A percentile compares a stretch with the other conserved stretches of the same genome.
These are phyloP conservation scores for Leishmania lainsoni DNA, from an alignment of 208 protist species.

Conservation along the genomic window DNA sequence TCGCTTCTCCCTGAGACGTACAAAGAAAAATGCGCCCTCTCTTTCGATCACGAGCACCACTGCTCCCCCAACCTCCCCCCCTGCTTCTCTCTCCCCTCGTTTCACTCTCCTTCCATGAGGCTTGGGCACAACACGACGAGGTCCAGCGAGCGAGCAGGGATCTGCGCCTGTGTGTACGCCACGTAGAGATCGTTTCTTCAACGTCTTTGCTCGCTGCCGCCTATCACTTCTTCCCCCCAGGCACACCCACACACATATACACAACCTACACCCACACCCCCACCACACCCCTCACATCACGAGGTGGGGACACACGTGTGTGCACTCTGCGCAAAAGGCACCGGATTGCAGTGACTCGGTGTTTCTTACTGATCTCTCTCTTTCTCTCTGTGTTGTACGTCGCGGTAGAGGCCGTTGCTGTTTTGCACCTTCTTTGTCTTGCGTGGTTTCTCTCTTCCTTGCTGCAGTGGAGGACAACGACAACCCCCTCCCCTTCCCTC, in stretches of 20 bases:
- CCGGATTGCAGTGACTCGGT: neutral
- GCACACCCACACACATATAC: neutral
- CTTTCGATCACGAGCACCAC: neutral
- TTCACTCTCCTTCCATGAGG: neutral
- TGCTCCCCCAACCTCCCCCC: neutral
- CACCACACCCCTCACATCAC: neutral
- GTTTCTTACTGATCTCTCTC: neutral
- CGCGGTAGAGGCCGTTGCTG: neutral
- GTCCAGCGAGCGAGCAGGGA: neutral
- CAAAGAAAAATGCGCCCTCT: neutral
- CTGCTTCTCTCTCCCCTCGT: neutral
- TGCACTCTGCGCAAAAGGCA: neutral
- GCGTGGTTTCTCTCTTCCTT: neutral
- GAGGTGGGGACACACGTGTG: neutral
- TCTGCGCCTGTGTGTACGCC: neutral
- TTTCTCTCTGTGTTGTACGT: conserved; percentile 2
- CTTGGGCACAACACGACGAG: neutral
- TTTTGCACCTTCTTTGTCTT: neutral
- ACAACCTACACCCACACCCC: neutral
- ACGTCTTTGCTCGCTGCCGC: neutral
- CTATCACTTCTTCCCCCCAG: neutral
- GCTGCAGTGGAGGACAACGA: neutral
- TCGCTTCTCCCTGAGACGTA: neutral
- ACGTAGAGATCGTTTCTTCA: neutral
- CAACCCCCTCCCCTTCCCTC: no score